phyloP scores from a whole-genome alignment of 257 asterid genomes.

The Prunella vulgaris region DNA sequence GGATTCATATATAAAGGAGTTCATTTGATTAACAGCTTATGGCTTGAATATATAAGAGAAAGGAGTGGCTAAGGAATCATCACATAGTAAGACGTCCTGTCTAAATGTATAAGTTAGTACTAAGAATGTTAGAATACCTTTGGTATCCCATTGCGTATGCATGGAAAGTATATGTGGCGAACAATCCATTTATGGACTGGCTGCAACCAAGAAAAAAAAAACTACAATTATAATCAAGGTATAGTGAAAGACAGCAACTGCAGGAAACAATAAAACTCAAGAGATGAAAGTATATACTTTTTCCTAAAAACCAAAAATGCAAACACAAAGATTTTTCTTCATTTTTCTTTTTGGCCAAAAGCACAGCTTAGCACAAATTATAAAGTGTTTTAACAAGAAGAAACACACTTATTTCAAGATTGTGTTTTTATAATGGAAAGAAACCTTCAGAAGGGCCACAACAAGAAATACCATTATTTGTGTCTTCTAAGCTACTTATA shows the following conservation, averaged over 20 bases:
- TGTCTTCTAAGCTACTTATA: not conserved
- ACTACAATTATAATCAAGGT: slow-evolving; percentile 11
- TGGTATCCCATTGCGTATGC: slow-evolving; percentile 82
- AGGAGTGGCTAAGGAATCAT: not conserved
- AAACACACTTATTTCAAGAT: no score
- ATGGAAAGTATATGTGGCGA: slow-evolving; percentile 91
- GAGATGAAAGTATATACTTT: not conserved
- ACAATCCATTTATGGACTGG: slow-evolving; percentile 99
- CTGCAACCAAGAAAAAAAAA: slow-evolving; percentile 45
- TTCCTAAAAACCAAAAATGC: not conserved
- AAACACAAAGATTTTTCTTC: not conserved
- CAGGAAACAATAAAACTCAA: not conserved
- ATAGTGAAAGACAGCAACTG: slow-evolving; percentile 12
- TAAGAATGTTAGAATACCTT: slow-evolving; percentile 46
- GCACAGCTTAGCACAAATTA: no score
- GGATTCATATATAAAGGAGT: not conserved
- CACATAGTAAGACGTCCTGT: not conserved
- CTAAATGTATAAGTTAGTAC: not conserved
- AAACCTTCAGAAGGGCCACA: slow-evolving; percentile 5
- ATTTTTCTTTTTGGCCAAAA: no score
- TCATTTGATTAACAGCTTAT: slow-evolving; percentile 7
- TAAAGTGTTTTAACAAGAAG: no score
- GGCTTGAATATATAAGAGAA: not conserved
- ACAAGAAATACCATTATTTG: not conserved
- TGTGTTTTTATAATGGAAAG: no score